phyloP scores from a whole-genome alignment of 352 stramenopile species.

The Elongisporangium senticosum region DNA sequence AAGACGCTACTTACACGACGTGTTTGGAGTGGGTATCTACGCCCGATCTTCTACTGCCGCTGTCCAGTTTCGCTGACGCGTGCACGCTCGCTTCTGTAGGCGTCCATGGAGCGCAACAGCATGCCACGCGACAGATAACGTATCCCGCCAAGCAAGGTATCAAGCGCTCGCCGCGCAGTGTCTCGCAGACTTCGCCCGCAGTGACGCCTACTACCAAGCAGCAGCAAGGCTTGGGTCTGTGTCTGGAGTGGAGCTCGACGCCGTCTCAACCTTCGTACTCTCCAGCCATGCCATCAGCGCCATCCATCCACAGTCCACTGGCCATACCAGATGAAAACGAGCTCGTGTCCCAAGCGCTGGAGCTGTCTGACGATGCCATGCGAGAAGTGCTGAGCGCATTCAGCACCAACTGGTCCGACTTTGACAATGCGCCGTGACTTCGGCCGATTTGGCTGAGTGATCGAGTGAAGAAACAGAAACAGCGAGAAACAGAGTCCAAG shows the following conservation, averaged over 20 bases:
- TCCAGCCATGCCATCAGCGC: background rate
- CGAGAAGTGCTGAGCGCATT: background rate
- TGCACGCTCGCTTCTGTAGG: background rate
- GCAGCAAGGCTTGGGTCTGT: background rate
- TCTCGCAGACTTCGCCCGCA: background rate
- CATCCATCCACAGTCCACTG: background rate
- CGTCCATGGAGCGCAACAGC: background rate
- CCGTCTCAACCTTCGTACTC: background rate
- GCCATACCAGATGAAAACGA: background rate
- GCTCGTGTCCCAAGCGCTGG: background rate
- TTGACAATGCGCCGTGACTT: background rate
- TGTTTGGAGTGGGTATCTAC: background rate
- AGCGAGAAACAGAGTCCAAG: background rate
- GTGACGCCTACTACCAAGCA: background rate
- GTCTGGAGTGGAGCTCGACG: background rate
- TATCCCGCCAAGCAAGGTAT: background rate
- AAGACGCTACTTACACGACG: background rate
- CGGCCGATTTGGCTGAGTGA: background rate
- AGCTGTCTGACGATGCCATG: background rate
- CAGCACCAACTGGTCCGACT: background rate
- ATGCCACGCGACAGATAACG: background rate
- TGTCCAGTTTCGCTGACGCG: background rate
- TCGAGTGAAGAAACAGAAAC: background rate
- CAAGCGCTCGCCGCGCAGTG: background rate
- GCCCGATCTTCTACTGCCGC: background rate